Evolutionary conservation across 257 asterid species (phyloP).

Genomic region (Solanum microdontum): DNA sequence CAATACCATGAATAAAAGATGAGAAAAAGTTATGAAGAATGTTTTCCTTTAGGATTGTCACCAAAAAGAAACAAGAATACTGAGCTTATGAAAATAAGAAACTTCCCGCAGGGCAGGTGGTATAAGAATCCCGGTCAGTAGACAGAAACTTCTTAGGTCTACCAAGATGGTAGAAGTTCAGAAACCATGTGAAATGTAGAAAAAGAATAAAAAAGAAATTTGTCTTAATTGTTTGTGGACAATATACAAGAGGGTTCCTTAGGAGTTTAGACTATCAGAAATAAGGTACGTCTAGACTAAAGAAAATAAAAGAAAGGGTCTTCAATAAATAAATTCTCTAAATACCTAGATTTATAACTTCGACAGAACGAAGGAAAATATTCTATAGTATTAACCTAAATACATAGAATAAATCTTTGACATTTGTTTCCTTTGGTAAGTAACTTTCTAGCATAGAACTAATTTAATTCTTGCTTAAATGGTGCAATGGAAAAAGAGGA

Average conservation of each 20-base stretch:
- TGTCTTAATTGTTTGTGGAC: not conserved
- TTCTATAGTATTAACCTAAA: not conserved
- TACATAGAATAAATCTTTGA: not conserved
- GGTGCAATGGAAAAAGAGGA: not conserved
- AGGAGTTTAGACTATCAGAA: not conserved
- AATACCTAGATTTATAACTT: not conserved
- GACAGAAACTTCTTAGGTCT: not conserved
- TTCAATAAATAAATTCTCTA: not conserved
- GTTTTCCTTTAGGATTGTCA: not conserved
- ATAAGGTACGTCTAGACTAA: not conserved
- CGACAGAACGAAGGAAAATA: not conserved
- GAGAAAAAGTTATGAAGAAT: not conserved
- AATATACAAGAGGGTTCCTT: not conserved
- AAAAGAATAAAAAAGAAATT: not conserved
- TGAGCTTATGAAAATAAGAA: not conserved
- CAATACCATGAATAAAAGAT: not conserved
- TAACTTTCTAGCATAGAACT: not conserved
- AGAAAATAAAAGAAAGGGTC: not conserved
- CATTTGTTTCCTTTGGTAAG: not conserved
- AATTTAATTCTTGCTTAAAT: not conserved
- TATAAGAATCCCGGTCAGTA: not conserved
- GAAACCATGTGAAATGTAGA: not conserved
- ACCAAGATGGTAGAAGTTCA: not conserved
- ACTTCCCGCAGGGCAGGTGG: not conserved
- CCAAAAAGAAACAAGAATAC: not conserved